These are phyloP conservation scores for Gynochthodes officinalis DNA, from an alignment of 257 asterid species.

Conservation along the genomic window DNA sequence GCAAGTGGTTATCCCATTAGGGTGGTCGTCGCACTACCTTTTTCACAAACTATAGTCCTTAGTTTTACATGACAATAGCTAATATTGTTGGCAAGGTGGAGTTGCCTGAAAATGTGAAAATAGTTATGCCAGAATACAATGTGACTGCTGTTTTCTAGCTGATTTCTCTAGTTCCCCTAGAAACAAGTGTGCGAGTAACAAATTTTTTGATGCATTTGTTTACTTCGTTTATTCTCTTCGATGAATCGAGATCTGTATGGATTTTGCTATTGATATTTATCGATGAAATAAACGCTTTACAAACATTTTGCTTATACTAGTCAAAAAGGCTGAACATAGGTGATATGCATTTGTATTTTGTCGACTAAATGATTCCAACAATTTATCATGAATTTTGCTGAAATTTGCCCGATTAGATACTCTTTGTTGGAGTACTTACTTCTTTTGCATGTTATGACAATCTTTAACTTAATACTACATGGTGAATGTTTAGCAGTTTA, in stretches of 20 bases:
- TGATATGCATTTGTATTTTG: background rate
- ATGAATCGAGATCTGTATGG: background rate
- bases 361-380: background rate
- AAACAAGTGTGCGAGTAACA: constrained; percentile 49
- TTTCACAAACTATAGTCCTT: constrained; percentile 93
- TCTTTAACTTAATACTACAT: too few relatives aligned
- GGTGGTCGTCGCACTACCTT: constrained; percentile 99
- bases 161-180: constrained; percentile 84
- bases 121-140: constrained; percentile 99
- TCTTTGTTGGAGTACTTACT: background rate
- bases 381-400: background rate
- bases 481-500: background rate
- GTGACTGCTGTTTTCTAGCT: constrained; percentile 93
- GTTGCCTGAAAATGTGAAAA: constrained; percentile 93
- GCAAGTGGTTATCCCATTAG: constrained; percentile 90
- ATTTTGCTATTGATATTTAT: background rate
- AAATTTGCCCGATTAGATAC: background rate
- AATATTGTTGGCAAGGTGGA: constrained; percentile 95
- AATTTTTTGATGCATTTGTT: background rate
- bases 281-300: background rate
- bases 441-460: background rate
- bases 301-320: too few relatives aligned
- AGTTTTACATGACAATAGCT: constrained; percentile 97
- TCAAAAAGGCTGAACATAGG: background rate
- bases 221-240: background rate